Evolutionary conservation across 495 filamentous ascomycete genomes (phyloP).

Genomic region (Hypoxylon subgilvum): DNA sequence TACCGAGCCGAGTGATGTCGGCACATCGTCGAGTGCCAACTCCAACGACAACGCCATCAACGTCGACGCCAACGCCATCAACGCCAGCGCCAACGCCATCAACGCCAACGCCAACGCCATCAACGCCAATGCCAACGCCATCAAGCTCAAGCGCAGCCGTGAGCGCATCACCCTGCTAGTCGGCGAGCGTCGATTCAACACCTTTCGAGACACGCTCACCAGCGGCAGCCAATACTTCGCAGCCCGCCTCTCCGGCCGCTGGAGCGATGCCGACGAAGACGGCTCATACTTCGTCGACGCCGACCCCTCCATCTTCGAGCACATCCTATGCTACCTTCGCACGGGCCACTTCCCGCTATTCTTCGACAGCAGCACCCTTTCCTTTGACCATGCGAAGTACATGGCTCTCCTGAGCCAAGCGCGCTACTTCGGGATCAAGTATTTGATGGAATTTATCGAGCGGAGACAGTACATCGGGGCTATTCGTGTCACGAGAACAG

Average conservation of each 20-base stretch:
- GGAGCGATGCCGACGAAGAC: conserved; percentile 35
- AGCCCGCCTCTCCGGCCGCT: conserved; percentile 11
- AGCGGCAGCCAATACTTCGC: conserved; percentile 23
- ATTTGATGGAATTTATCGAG: conserved; percentile 22
- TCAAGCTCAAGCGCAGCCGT: not conserved
- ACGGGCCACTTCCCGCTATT: conserved; percentile 47
- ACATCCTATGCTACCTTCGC: conserved; percentile 51
- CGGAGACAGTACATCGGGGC: conserved; percentile 19
- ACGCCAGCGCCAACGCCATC: too few species aligned
- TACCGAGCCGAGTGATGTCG: too few species aligned
- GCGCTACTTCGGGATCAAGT: conserved; percentile 42
- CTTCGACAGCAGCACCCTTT: conserved; percentile 38
- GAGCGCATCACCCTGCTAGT: conserved; percentile 23
- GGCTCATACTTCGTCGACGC: conserved; percentile 53
- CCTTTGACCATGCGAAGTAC: conserved; percentile 47
- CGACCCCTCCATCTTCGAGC: conserved; percentile 47
- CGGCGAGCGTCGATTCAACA: conserved; percentile 27
- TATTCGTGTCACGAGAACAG: conserved; percentile 9
- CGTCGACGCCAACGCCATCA: too few species aligned
- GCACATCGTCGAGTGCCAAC: too few species aligned
- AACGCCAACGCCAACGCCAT: too few species aligned
- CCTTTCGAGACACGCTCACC: conserved; percentile 13
- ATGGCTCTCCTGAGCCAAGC: conserved; percentile 42
- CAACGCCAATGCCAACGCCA: too few species aligned
- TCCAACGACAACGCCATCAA: too few species aligned